Evolutionary conservation across 2,329 filamentous ascomycete genomes (phyloP).

Genomic region (Cercospora sp.): DNA sequence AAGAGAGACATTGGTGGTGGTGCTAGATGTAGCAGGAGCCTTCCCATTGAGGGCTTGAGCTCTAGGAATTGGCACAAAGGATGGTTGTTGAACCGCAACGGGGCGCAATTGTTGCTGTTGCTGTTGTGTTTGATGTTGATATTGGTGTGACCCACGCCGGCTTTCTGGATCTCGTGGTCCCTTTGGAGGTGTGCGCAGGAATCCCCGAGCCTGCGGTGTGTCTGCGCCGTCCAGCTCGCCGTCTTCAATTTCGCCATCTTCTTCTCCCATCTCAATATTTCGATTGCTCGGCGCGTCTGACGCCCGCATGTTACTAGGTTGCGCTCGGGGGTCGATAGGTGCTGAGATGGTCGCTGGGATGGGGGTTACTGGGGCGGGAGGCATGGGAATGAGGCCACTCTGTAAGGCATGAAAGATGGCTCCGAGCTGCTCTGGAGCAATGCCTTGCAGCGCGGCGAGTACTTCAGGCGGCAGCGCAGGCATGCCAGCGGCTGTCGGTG

Average conservation of each 20-base stretch:
- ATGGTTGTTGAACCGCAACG: conserved; percentile 3
- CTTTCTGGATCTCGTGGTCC: conserved; percentile 27
- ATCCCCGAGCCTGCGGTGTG: conserved; percentile 22
- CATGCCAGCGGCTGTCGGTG: neutral
- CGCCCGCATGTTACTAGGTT: neutral
- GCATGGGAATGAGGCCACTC: conserved; percentile 30
- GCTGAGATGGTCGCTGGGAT: neutral
- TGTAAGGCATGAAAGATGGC: conserved; percentile 32
- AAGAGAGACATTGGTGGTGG: neutral
- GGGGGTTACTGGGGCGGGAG: conserved; percentile 18
- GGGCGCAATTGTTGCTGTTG: conserved; percentile 7
- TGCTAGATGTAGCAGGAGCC: neutral
- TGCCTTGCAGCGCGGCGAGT: conserved; percentile 23
- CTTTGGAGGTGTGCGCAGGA: conserved; percentile 33
- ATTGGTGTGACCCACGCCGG: conserved; percentile 20
- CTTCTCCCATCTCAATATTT: conserved; percentile 49
- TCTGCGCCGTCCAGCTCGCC: conserved; percentile 50
- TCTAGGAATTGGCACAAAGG: neutral
- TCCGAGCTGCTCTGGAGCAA: conserved; percentile 35
- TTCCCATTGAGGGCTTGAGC: conserved; percentile 7
- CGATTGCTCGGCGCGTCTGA: conserved; percentile 5
- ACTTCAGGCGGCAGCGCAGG: conserved; percentile 7
- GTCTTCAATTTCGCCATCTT: conserved; percentile 80
- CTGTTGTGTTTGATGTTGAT: neutral
- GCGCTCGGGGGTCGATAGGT: neutral